Evolutionary conservation across 1,284 basidiomycete genomes (phyloP), one percentile per base, ranked within the genome.

Genomic region (Austropuccinia psidii): DNA sequence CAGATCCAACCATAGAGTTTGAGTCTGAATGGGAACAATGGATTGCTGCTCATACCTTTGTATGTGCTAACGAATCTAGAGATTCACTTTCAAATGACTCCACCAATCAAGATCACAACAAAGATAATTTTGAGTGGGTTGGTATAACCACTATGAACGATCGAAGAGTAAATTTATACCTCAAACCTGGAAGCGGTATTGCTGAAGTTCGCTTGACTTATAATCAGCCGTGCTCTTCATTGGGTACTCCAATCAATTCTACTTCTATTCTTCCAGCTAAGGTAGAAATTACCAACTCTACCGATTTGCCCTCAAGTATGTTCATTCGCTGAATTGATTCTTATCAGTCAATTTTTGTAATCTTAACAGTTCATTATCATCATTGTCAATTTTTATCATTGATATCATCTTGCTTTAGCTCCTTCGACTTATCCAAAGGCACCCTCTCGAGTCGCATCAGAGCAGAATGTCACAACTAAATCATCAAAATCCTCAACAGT

Each of bases 1-100:
- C 72, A 8, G 72, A 74, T 74, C 72, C 72, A 4, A 66, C 29
- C 29, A n/a, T 74, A 11, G 62, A 74, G 57, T 74, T 74, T 50
- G 72, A 74, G 49, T 74, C 72, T 24, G 72, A 74, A 66, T 74
- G 72, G 72, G 72, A 74, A 33, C 62, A 65, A 60, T 74, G 72
- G 72, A 74, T 74, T 24, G 62, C 62, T 29, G 61, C 72, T 37
- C 72, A 74, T 39, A 74, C 72, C 29, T 74, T 74, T 50, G 72
- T 74, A 39, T 62, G 52, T 33, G 70, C 70, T 57, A 33, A 31
- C 17, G 70, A 73, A 4, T 21, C 70, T 2, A 19, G 13, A 27
- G 27, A 41, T 17, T 43, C 60, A 33, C 49, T n/a, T 54, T 64
- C 60, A 17, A 45, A 33, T 6, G 45, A 21, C 15, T 54, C 24